Evolutionary conservation across 2,329 filamentous ascomycete species (phyloP), one percentile per base, ranked within the genome.

Genomic region (Fusarium nodosum): DNA sequence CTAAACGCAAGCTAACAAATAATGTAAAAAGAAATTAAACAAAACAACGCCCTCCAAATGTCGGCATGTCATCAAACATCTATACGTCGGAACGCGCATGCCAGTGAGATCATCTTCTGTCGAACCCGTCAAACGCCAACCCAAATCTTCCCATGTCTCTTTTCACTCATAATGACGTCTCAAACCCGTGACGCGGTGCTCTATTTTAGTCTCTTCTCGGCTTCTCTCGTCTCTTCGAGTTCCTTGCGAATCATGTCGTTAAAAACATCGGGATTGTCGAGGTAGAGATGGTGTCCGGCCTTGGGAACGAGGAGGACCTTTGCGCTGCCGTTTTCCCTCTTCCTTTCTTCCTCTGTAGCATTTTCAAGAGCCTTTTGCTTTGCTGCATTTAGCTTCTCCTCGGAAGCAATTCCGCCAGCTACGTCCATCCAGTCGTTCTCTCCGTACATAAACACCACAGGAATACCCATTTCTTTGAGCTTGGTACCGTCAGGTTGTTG

Each of bases 351-450:
- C 2, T 85, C 82, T 0, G 86, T 90, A 24, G 87, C 91, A 24
- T 85, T 79, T 15, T 85, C 80, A 5, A 97, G 81, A 1, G 86
- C 83, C 51, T 87, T 86, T 28, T 81, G 80, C 68, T 87, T 87
- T 67, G 91, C 89, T 60, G 90, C 85, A 64, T 93, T 90, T 15
- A 98, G 86, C 78, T 91, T 94, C 79, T 94, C 88, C 75, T 92
- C 88, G 0, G 94, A 90, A 0, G 92, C 93, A 47, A 90, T 88
- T 0, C 96, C 96, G 30, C 94, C 96, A 0, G 89, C 89, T 11
- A 96, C 90, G 72, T 99, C 96, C 96, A 99, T 99, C 96, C 96
- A 99, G 83, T 99, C 96, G 76, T 96, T 90, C 74, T 98, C 94
- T 68, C 96, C 96, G 77, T 99, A 99, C 92, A 98, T 94, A 77